A percentile compares a stretch with the other conserved stretches of the same genome.
Conservation (phyloP, 1,284 basidiomycete genomes). For the Retiboletus flavoniger region DNA sequence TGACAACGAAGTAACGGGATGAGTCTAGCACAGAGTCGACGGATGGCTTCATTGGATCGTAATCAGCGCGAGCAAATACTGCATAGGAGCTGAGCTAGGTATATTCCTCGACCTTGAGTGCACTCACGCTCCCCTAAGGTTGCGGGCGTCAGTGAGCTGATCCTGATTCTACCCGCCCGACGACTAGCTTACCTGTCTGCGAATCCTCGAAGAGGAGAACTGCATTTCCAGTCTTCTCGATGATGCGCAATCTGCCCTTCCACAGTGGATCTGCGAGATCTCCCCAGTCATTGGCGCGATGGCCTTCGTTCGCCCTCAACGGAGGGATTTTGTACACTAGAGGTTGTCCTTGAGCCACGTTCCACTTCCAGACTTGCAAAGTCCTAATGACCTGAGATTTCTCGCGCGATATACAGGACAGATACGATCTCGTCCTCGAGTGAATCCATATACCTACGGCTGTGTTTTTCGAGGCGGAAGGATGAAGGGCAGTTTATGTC, state of each 20-base stretch:
- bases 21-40: slow-evolving; percentile 97
- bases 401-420: slow-evolving; percentile 80
- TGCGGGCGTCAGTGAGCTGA: slow-evolving; percentile 7
- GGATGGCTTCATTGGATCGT: slow-evolving; percentile 76
- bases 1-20: slow-evolving; percentile 92
- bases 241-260: slow-evolving; percentile 86
- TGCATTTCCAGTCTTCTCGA: slow-evolving; percentile 66
- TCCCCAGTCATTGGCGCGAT: slow-evolving; percentile 84
- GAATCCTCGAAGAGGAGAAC: slow-evolving; percentile 73
- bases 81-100: slow-evolving; percentile 11
- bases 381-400: slow-evolving; percentile 66
- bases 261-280: slow-evolving; percentile 80
- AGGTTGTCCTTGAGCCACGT: slow-evolving; percentile 23
- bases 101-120: slow-evolving; percentile 10
- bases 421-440: slow-evolving; percentile 78
- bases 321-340: slow-evolving; percentile 82
- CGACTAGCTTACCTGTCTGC: slow-evolving; percentile 55
- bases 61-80: slow-evolving; percentile 93
- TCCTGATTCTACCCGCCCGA: background rate
- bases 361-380: slow-evolving; percentile 7
- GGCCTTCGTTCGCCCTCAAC: slow-evolving; percentile 79
- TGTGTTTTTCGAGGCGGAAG: background rate
- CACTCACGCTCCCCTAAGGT: slow-evolving; percentile 59
- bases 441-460: slow-evolving; percentile 45
- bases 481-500: slow-evolving; percentile 24